Evolutionary conservation across 305 asterid genomes (phyloP).

Genomic region (Fraxinus albicans): DNA sequence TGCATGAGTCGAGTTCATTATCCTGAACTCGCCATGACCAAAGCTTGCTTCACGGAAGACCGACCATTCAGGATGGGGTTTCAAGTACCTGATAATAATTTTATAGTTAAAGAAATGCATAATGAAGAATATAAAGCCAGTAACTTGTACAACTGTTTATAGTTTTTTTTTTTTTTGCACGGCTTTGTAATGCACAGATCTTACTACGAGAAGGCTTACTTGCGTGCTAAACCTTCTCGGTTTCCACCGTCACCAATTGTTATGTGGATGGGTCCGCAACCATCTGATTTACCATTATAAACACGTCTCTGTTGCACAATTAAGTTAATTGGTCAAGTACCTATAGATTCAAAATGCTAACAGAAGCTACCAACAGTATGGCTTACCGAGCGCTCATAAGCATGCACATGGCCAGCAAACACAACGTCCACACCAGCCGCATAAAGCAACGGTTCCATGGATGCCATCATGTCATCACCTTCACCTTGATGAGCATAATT

Average conservation of each 20-base stretch:
- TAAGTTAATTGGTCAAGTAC: constrained; percentile 17
- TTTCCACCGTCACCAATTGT: constrained; percentile 60
- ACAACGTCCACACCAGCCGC: constrained; percentile 67
- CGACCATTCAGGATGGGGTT: constrained; percentile 69
- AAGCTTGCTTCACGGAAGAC: constrained; percentile 89
- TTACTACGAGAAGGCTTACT: constrained; percentile 26
- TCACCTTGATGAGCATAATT: constrained; percentile 86
- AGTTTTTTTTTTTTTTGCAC: not conserved
- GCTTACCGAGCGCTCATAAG: constrained; percentile 87
- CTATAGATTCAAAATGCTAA: not conserved
- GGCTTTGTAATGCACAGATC: not conserved
- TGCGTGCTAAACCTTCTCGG: constrained; percentile 48
- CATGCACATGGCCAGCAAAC: constrained; percentile 90
- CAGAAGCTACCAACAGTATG: not conserved
- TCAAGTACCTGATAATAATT: constrained; percentile 41
- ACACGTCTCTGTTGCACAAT: constrained; percentile 35
- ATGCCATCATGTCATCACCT: constrained; percentile 71
- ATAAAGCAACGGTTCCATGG: constrained; percentile 72
- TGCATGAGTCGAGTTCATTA: constrained; percentile 63
- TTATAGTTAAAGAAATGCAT: not conserved
- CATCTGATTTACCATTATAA: constrained; percentile 34
- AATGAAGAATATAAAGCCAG: not conserved
- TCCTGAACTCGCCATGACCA: constrained; percentile 72
- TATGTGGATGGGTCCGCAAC: constrained; percentile 47
- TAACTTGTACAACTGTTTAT: not conserved